Evolutionary conservation across 139 green algal genomes (phyloP).

Genomic region (Raphidocelis subcapitata): DNA sequence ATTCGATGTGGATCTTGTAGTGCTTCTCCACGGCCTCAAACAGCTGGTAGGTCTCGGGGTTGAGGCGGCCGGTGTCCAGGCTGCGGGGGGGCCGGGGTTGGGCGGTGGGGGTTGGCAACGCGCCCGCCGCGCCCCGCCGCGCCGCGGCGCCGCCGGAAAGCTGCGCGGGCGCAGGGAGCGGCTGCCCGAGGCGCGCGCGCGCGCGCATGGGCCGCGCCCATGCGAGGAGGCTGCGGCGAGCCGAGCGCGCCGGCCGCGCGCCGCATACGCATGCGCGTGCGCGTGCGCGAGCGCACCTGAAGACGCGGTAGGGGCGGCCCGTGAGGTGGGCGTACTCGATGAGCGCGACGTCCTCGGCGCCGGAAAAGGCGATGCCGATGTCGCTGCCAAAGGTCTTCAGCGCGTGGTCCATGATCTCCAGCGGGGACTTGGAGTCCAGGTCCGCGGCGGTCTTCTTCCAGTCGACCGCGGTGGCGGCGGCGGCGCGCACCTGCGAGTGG

Average conservation of each 20-base stretch:
- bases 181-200: too few relatives aligned
- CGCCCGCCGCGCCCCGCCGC: not conserved
- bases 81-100: slow-evolving; percentile 25
- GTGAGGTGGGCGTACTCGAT: slow-evolving; percentile 98
- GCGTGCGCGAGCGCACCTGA: slow-evolving; percentile 60
- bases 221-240: too few relatives aligned
- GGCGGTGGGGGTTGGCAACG: not conserved
- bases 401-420: slow-evolving; percentile 96
- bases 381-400: slow-evolving; percentile 86
- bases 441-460: slow-evolving; percentile 58
- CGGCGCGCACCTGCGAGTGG: slow-evolving; percentile 39
- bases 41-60: slow-evolving; percentile 95
- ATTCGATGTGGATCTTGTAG: slow-evolving; percentile 97
- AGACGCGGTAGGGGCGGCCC: slow-evolving; percentile 92
- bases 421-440: slow-evolving; percentile 78
- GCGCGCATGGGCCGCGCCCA: too few relatives aligned
- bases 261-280: not conserved
- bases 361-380: slow-evolving; percentile 92
- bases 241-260: too few relatives aligned
- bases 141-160: too few relatives aligned
- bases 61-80: slow-evolving; percentile 97
- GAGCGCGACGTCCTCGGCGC: slow-evolving; percentile 96
- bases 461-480: slow-evolving; percentile 36
- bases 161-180: too few relatives aligned
- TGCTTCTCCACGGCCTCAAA: slow-evolving; percentile 97